phyloP scores from a whole-genome alignment of 75 land plant genomes.

The Picea sitchensis region DNA sequence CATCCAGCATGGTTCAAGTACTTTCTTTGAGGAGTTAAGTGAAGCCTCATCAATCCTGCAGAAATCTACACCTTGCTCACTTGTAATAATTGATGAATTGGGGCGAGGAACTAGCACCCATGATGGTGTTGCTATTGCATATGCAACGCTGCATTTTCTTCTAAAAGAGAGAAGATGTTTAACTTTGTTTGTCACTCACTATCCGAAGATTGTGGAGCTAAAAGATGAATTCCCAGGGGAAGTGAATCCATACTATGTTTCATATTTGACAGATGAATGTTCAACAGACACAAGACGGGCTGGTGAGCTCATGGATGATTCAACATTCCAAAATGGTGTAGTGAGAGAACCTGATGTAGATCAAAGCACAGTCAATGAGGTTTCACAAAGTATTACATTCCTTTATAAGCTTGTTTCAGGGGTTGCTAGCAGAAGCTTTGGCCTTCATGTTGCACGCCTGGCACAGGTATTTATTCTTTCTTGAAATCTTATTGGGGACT shows the following conservation, averaged over 20 bases:
- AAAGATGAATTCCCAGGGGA: conserved; percentile 54
- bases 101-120: conserved; percentile 99
- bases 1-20: conserved; percentile 90
- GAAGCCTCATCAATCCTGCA: conserved; percentile 82
- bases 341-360: conserved; percentile 9
- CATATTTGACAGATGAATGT: conserved; percentile 58
- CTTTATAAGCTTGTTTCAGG: conserved; percentile 89
- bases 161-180: conserved; percentile 71
- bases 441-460: conserved; percentile 90
- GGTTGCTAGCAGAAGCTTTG: conserved; percentile 91
- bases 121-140: conserved; percentile 97
- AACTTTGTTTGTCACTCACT: conserved; percentile 95
- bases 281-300: background rate
- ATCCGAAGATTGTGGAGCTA: conserved; percentile 73
- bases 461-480: conserved; percentile 67
- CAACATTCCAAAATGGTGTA: background rate
- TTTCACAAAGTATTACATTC: conserved; percentile 62
- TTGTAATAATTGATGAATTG: conserved; percentile 94
- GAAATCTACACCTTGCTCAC: conserved; percentile 59
- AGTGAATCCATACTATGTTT: conserved; percentile 80
- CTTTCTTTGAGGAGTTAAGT: conserved; percentile 92
- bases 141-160: conserved; percentile 83
- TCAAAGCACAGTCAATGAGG: conserved; percentile 6
- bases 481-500: background rate
- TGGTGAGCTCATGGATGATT: background rate